These are phyloP conservation scores for Kodamaea plutei DNA, from an alignment of 1,139 yeast genomes.

Conservation along the genomic window DNA sequence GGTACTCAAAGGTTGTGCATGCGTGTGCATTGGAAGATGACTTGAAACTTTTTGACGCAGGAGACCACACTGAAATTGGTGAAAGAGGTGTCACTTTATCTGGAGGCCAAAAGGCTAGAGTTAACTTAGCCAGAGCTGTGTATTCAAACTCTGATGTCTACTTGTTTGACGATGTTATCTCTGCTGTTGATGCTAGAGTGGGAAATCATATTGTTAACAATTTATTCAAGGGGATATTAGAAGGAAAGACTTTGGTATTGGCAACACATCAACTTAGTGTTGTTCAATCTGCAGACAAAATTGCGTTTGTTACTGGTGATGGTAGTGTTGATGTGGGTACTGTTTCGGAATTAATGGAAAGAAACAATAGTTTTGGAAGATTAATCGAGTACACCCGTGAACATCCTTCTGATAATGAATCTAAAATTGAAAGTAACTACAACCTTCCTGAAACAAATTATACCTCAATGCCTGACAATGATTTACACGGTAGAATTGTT, in stretches of 20 bases:
- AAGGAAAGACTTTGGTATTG: slow-evolving; percentile 28
- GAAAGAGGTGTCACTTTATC: slow-evolving; percentile 42
- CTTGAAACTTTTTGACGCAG: slow-evolving; percentile 29
- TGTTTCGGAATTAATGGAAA: slow-evolving; percentile 21
- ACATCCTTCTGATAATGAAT: slow-evolving; percentile 7
- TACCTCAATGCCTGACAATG: slow-evolving; percentile 2
- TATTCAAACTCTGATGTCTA: slow-evolving; percentile 31
- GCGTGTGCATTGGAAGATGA: slow-evolving; percentile 44
- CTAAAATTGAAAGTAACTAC: slow-evolving; percentile 8
- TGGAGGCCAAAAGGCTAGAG: slow-evolving; percentile 44
- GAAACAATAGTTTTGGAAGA: slow-evolving; percentile 24
- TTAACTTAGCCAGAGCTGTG: slow-evolving; percentile 41
- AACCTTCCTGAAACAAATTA: slow-evolving; percentile 3
- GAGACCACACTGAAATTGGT: slow-evolving; percentile 39
- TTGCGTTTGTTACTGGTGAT: slow-evolving; percentile 31
- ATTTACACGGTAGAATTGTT: slow-evolving; percentile 22
- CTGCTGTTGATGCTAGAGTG: slow-evolving; percentile 41
- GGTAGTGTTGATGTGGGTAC: slow-evolving; percentile 35
- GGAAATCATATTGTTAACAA: slow-evolving; percentile 35
- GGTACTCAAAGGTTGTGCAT: slow-evolving; percentile 26
- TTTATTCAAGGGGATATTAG: slow-evolving; percentile 30
- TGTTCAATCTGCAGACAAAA: slow-evolving; percentile 29
- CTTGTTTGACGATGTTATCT: slow-evolving; percentile 39
- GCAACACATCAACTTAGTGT: slow-evolving; percentile 39
- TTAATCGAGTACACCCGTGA: slow-evolving; percentile 26